phyloP scores from a whole-genome alignment of 257 asterid species.

The Striga asiatica region DNA sequence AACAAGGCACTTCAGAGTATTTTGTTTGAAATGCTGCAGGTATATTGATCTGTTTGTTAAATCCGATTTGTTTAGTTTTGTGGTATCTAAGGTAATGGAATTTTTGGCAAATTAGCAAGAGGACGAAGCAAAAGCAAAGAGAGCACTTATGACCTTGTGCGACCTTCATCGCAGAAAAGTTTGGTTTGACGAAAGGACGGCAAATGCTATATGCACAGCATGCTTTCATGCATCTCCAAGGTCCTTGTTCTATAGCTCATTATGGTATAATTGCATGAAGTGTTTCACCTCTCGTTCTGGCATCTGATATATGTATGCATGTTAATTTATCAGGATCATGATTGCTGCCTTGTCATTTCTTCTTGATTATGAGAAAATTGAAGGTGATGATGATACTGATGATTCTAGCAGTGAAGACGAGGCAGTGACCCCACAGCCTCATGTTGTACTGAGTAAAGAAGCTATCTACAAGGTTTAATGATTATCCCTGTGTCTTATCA shows the following conservation, averaged over 20 bases:
- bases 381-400: constrained; percentile 58
- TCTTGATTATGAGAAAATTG: constrained; percentile 84
- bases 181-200: constrained; percentile 88
- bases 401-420: constrained; percentile 76
- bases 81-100: constrained; percentile 10
- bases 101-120: constrained; percentile 50
- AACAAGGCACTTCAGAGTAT: constrained; percentile 71
- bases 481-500: constrained; percentile 10
- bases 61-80: neutral
- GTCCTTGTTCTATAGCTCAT: constrained; percentile 19
- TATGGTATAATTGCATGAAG: neutral
- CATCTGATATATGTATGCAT: neutral
- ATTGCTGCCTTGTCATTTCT: constrained; percentile 79
- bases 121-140: constrained; percentile 77
- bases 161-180: constrained; percentile 82
- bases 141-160: constrained; percentile 62
- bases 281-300: constrained; percentile 2
- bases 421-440: constrained; percentile 36
- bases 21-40: constrained; percentile 76
- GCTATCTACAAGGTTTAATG: constrained; percentile 74
- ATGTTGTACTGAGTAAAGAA: constrained; percentile 57
- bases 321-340: constrained; percentile 67
- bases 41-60: constrained; percentile 17
- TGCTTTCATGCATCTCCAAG: constrained; percentile 75
- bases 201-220: constrained; percentile 81